phyloP scores from a whole-genome alignment of 2,329 filamentous ascomycete species.

The Microascus cirrosus region DNA sequence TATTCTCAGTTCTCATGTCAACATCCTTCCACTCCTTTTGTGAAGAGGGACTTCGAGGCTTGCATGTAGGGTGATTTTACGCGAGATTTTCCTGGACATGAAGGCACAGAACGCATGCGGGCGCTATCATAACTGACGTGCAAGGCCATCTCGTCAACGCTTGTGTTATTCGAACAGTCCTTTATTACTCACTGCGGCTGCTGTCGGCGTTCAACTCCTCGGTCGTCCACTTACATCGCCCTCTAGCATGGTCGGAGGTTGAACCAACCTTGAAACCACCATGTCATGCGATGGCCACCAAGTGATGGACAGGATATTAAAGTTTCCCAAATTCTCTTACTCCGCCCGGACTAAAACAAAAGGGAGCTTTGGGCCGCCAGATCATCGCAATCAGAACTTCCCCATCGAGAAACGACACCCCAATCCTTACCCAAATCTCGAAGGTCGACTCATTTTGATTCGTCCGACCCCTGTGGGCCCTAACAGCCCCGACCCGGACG shows the following conservation, averaged over 20 bases:
- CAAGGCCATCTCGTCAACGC: too few relatives aligned
- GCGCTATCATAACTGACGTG: too few relatives aligned
- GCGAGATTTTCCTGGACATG: too few relatives aligned
- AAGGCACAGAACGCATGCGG: too few relatives aligned
- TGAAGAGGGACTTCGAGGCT: too few relatives aligned
- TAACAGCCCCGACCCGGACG: neutral
- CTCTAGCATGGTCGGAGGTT: neutral
- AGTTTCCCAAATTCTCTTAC: neutral
- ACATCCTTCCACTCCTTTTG: too few relatives aligned
- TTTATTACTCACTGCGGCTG: neutral
- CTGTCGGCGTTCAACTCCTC: neutral
- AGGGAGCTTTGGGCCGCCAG: neutral
- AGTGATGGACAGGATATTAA: neutral
- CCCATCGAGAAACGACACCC: neutral
- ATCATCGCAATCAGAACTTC: neutral
- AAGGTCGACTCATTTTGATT: neutral
- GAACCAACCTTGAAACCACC: neutral
- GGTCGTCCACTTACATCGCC: neutral
- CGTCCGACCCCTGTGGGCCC: neutral
- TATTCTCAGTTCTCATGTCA: neutral
- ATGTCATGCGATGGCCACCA: neutral
- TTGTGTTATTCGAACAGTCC: neutral
- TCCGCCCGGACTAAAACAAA: neutral
- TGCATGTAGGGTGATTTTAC: too few relatives aligned
- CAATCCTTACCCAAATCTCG: conserved; percentile 4